These are phyloP conservation scores for Westerdykella sp. DNA, from an alignment of 2,329 filamentous ascomycete genomes.

Conservation along the genomic window DNA sequence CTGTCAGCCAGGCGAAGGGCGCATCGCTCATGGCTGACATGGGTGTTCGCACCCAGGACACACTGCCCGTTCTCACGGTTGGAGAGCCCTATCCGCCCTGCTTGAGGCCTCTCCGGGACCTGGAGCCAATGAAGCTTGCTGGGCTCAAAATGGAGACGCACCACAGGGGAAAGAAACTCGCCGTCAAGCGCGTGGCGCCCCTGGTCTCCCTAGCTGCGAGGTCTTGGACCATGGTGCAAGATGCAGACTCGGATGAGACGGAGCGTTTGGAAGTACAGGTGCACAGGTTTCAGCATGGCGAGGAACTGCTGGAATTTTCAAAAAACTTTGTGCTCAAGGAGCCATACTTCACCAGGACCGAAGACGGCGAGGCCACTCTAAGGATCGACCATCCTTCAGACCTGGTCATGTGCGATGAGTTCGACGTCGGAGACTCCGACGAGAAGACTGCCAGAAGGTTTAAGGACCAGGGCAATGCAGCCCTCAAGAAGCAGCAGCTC, in stretches of 20 bases:
- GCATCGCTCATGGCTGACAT: conserved; percentile 28
- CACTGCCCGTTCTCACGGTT: conserved; percentile 17
- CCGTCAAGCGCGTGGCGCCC: no score
- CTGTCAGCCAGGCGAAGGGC: conserved; percentile 23
- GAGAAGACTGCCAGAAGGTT: conserved; percentile 25
- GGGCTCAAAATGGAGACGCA: no score
- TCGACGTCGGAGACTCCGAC: conserved; percentile 34
- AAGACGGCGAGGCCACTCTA: conserved; percentile 40
- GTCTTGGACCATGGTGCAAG: no score
- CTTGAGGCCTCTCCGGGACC: conserved; percentile 7
- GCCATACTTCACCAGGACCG: conserved; percentile 46
- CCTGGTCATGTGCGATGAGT: conserved; percentile 35
- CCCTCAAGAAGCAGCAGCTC: conserved; percentile 33
- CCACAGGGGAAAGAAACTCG: no score
- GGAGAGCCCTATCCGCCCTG: conserved; percentile 23
- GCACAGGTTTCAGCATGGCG: conserved; percentile 20
- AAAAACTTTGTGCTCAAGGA: conserved; percentile 48
- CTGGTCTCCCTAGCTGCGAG: no score
- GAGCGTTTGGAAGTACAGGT: conserved; percentile 24
- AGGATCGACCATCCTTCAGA: conserved; percentile 52
- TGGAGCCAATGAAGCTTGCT: conserved; percentile 3
- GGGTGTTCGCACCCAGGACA: conserved; percentile 20
- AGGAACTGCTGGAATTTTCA: conserved; percentile 32
- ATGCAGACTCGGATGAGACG: conserved; percentile 13
- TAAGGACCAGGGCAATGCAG: conserved; percentile 33